Evolutionary conservation across 2,329 filamentous ascomycete genomes (phyloP).

Genomic region (Paramyrothecium roridum): DNA sequence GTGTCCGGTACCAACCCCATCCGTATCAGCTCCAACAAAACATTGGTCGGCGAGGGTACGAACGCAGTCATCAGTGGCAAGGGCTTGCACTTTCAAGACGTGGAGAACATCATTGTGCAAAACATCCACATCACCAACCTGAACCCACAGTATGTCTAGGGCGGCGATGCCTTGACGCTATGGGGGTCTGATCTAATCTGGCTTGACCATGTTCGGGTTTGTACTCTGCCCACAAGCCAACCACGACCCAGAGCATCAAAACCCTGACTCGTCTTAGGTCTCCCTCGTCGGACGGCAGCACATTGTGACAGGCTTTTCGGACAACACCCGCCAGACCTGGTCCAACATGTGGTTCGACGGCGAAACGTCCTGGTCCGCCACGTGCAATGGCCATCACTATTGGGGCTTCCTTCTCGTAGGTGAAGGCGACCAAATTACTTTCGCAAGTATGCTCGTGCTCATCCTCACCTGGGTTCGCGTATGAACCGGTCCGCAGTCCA

Average conservation of each 20-base stretch:
- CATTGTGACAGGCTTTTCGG: constrained; percentile 53
- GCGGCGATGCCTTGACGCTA: constrained; percentile 55
- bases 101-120: constrained; percentile 59
- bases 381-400: constrained; percentile 58
- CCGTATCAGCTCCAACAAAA: constrained; percentile 55
- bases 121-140: constrained; percentile 54
- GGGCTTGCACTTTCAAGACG: constrained; percentile 41
- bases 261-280: constrained; percentile 32
- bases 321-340: constrained; percentile 54
- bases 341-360: constrained; percentile 61
- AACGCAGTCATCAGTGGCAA: constrained; percentile 56
- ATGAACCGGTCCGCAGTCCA: background rate
- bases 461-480: constrained; percentile 13
- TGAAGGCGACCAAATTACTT: constrained; percentile 35
- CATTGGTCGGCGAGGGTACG: constrained; percentile 48
- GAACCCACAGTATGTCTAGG: constrained; percentile 58
- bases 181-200: constrained; percentile 42
- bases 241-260: no score
- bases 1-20: constrained; percentile 50
- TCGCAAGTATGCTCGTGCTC: no score
- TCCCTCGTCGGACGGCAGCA: constrained; percentile 58
- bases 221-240: no score
- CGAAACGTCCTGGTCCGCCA: constrained; percentile 48
- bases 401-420: constrained; percentile 58
- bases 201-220: constrained; percentile 43